Percentiles rank a stretch among this genome's conserved stretches.
These are phyloP conservation scores for Clarireedia hainanense DNA, from an alignment of 2,329 filamentous ascomycete genomes.

Conservation along the genomic window DNA sequence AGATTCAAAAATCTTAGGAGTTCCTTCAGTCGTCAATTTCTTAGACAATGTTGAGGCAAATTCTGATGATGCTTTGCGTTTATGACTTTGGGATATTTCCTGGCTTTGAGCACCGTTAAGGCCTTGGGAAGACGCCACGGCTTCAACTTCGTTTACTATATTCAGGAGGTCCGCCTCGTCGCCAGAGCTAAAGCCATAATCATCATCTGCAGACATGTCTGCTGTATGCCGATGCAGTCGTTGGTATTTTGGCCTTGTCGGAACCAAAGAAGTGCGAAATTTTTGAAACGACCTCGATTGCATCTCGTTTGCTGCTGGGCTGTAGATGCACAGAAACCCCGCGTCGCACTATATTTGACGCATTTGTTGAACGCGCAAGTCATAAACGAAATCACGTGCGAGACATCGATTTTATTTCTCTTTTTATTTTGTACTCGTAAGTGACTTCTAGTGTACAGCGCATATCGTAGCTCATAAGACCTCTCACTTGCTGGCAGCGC, in stretches of 20 bases:
- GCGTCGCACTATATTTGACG: no score
- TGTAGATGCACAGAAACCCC: no score
- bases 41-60: constrained; percentile 5
- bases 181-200: constrained; percentile 15
- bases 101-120: no score
- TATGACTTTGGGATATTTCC: neutral
- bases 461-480: no score
- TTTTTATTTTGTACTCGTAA: no score
- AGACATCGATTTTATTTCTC: no score
- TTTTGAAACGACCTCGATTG: neutral
- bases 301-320: neutral
- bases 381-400: no score
- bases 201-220: constrained; percentile 6
- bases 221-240: neutral
- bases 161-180: constrained; percentile 15
- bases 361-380: no score
- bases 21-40: neutral
- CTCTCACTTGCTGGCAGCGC: no score
- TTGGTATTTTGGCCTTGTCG: neutral
- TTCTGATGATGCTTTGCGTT: constrained; percentile 6
- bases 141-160: constrained; percentile 1
- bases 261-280: neutral
- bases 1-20: constrained; percentile 10
- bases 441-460: no score
- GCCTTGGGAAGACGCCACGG: neutral